These are phyloP conservation scores for Collybia sordida DNA, from an alignment of 768 basidiomycete genomes.

Conservation along the genomic window DNA sequence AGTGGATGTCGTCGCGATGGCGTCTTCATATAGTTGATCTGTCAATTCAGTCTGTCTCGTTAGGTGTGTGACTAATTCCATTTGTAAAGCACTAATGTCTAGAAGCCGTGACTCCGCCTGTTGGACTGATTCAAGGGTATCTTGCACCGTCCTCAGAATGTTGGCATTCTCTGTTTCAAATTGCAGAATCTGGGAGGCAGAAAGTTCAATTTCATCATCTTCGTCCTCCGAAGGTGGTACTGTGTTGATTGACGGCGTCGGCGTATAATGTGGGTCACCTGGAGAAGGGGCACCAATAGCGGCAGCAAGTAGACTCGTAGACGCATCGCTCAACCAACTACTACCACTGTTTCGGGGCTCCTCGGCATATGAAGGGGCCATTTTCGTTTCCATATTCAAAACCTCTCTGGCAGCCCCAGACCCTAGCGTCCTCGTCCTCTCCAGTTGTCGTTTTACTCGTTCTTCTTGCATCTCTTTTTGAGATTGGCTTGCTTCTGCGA, in stretches of 20 bases:
- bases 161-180: slow-evolving; percentile 92
- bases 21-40: slow-evolving; percentile 93
- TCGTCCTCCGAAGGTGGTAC: slow-evolving; percentile 55
- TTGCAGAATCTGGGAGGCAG: slow-evolving; percentile 84
- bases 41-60: slow-evolving; percentile 89
- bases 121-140: slow-evolving; percentile 85
- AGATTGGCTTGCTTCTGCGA: slow-evolving; percentile 74
- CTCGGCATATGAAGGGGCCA: slow-evolving; percentile 17
- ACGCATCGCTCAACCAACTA: slow-evolving; percentile 64
- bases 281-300: slow-evolving; percentile 52
- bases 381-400: slow-evolving; percentile 39
- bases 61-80: slow-evolving; percentile 86
- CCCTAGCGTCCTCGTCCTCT: slow-evolving; percentile 81
- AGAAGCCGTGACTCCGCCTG: slow-evolving; percentile 88
- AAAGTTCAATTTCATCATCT: slow-evolving; percentile 80
- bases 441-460: slow-evolving; percentile 83
- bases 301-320: slow-evolving; percentile 57
- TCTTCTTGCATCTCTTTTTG: slow-evolving; percentile 94
- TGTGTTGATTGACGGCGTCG: slow-evolving; percentile 19
- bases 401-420: slow-evolving; percentile 72
- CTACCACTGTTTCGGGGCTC: slow-evolving; percentile 26
- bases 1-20: slow-evolving; percentile 80
- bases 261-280: slow-evolving; percentile 23
- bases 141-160: slow-evolving; percentile 81
- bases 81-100: slow-evolving; percentile 92